phyloP scores from a whole-genome alignment of 371 early-diverging fungal species.

The Phascolomyces articulosus region DNA sequence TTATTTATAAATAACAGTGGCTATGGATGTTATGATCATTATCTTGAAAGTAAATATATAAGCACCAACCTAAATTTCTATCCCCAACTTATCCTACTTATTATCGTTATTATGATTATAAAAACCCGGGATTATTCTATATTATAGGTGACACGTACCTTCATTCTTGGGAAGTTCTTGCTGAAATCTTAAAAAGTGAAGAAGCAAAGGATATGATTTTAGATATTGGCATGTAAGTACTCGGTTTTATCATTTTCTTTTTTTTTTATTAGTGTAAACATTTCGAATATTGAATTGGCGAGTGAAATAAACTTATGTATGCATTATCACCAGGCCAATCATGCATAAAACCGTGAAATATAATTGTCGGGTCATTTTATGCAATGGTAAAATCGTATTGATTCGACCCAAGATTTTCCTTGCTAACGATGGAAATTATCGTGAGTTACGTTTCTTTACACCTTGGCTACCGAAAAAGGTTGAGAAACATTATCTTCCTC shows the following conservation, averaged over 20 bases:
- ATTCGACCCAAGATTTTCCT: conserved; percentile 95
- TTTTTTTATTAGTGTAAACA: too few relatives aligned
- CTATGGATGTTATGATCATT: conserved; percentile 98
- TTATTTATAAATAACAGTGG: too few relatives aligned
- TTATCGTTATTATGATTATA: too few relatives aligned
- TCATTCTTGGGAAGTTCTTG: conserved; percentile 95
- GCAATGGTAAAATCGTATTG: conserved; percentile 82
- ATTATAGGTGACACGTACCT: conserved; percentile 83
- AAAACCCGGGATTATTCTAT: background rate
- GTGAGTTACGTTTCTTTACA: conserved; percentile 94
- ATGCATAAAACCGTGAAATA: conserved; percentile 90
- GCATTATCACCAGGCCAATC: conserved; percentile 84
- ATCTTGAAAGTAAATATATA: conserved; percentile 83
- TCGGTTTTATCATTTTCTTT: background rate
- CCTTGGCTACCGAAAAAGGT: conserved; percentile 76
- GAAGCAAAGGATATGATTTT: conserved; percentile 80
- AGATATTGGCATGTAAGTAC: conserved; percentile 91
- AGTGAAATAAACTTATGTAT: too few relatives aligned
- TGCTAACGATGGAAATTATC: conserved; percentile 98
- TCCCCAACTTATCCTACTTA: too few relatives aligned
- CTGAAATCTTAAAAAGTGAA: conserved; percentile 65
- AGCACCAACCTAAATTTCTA: too few relatives aligned
- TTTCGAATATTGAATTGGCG: too few relatives aligned
- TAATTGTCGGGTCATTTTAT: conserved; percentile 92
- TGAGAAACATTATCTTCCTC: conserved; percentile 83